A percentile compares a stretch with the other conserved stretches of the same genome.
Evolutionary conservation across 75 land plant genomes (phyloP).

Genomic region (Selaginella tamariscina): DNA sequence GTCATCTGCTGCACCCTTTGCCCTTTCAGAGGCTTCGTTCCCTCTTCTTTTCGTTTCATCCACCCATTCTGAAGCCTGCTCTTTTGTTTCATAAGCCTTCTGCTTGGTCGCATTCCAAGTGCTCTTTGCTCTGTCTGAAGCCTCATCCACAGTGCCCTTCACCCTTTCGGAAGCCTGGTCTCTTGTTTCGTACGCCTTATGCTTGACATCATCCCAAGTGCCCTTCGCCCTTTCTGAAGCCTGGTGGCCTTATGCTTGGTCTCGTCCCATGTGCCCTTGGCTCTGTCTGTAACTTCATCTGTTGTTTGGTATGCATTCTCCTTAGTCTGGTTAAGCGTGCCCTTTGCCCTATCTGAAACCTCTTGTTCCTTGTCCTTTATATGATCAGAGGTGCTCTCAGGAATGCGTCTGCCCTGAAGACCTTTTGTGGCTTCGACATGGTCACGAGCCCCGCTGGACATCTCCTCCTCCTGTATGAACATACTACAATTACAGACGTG

Average conservation of each 20-base stretch:
- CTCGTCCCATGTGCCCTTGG: neutral
- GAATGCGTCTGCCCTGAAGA: too few relatives aligned
- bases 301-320: neutral
- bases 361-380: neutral
- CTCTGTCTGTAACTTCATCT: neutral
- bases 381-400: too few relatives aligned
- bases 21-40: too few relatives aligned
- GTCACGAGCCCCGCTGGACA: too few relatives aligned
- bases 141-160: neutral
- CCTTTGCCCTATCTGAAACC: neutral
- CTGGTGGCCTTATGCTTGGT: neutral
- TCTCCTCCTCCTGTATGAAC: too few relatives aligned
- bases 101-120: neutral
- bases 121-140: neutral
- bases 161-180: neutral
- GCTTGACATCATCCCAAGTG: neutral
- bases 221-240: neutral
- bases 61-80: neutral
- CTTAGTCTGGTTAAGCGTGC: neutral
- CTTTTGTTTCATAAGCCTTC: neutral
- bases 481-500: too few relatives aligned
- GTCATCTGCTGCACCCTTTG: neutral
- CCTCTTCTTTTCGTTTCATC: neutral
- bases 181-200: neutral
- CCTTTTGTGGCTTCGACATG: too few relatives aligned